A percentile compares a stretch with the other conserved stretches of the same genome.
Conservation (phyloP, 2,329 filamentous ascomycete species). For the Ophiostoma ips region DNA sequence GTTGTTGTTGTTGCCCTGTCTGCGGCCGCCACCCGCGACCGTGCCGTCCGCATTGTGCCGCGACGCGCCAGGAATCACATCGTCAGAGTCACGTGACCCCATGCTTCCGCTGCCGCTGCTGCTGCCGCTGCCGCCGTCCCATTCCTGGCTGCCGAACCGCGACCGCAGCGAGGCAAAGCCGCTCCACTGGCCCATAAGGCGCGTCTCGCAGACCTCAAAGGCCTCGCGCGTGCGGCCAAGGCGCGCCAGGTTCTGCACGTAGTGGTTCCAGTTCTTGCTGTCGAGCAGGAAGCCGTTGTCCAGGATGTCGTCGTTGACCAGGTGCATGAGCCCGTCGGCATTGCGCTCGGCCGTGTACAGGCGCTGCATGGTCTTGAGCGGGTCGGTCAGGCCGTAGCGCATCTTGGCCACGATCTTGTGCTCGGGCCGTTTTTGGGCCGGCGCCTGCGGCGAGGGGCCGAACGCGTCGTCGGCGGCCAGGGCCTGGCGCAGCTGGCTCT, state of each 20-base stretch:
- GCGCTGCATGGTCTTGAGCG: conserved; percentile 36
- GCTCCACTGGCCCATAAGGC: conserved; percentile 65
- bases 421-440: conserved; percentile 5
- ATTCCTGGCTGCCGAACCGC: not conserved
- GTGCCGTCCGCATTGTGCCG: no score
- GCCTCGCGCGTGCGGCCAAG: conserved; percentile 49
- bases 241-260: conserved; percentile 53
- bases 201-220: conserved; percentile 59
- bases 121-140: no score
- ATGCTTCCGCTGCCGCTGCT: no score
- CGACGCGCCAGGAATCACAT: no score
- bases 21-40: no score
- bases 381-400: conserved; percentile 38
- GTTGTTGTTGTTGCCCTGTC: no score
- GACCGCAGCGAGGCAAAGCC: conserved; percentile 45
- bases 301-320: conserved; percentile 36
- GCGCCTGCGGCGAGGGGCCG: not conserved
- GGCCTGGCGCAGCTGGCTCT: not conserved
- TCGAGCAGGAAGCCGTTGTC: conserved; percentile 59
- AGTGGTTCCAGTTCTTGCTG: conserved; percentile 67
- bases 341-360: conserved; percentile 28
- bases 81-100: no score
- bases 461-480: not conserved
- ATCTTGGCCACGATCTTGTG: conserved; percentile 28
- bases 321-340: conserved; percentile 33